Evolutionary conservation across 2,329 filamentous ascomycete species (phyloP), one percentile per base, ranked within the genome.

Genomic region (Neofusicoccum sp.): DNA sequence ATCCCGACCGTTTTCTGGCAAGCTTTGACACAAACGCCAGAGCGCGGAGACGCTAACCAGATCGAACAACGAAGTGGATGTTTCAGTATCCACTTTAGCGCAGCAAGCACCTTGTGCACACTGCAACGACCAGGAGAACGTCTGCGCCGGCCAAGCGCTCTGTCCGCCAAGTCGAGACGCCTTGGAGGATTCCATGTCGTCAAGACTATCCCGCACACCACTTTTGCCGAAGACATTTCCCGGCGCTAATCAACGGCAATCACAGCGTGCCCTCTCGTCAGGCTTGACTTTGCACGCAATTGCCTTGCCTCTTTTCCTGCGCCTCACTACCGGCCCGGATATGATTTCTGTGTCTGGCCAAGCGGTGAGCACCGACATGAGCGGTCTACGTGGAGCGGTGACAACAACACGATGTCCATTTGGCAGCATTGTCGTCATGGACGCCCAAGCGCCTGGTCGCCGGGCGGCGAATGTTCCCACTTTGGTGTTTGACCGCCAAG

Each of bases 1-100:
- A 44, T 22, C 28, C 52, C 14, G 39, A 44, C 29, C 50, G 36
- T 54, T 54, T 54, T 28, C 50, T 54, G 50, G 39, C 50, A 54
- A 54, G 50, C 50, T 54, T 54, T 54, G 50, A 54, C 50, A 41
- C 8, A 41, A 39, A 41, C 34, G 22, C 16, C 16, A 28, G 36
- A 11, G 16, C 22, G 50, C 34, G 50, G 36, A 49, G 47, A 8
- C 16, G 29, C 47, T 39, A 54, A 29, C 50, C 50, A 36, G 5
- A 54, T 31, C 2, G 36, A 54, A 14, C 16, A 7, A 6, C 12
- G 36, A 34, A 34, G 6, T 9, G 5, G 6, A 28, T 41, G 4
- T 22, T 22, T 41, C 47, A 28, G 47, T 49, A 29, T 29, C 47
- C 47, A 49, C 47, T 49, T 12, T 34, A 12, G n/a, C 47, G 47